Percentiles rank a stretch among this genome's conserved stretches.
phyloP scores from a whole-genome alignment of 371 early-diverging fungal species.

The Apophysomyces elegans region DNA sequence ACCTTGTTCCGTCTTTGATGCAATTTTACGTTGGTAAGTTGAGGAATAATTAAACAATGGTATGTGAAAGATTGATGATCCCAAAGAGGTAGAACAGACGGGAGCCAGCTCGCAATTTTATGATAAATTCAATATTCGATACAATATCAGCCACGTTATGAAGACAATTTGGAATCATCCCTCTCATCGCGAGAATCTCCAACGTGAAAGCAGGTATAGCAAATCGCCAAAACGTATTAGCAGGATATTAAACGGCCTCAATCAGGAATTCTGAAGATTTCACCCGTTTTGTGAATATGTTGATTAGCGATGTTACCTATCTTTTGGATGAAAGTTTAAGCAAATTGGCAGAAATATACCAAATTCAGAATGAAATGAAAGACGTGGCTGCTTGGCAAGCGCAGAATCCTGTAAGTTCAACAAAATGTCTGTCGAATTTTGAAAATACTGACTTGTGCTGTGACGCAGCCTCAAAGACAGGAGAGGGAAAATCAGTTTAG shows the following conservation, averaged over 20 bases:
- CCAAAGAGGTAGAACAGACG: constrained; percentile 89
- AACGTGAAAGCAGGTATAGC: constrained; percentile 63
- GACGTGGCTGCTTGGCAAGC: constrained; percentile 59
- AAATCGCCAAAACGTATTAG: not conserved
- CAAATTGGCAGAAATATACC: constrained; percentile 85
- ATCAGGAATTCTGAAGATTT: constrained; percentile 70
- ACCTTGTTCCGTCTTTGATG: constrained; percentile 83
- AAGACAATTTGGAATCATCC: constrained; percentile 85
- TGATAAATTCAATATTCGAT: constrained; percentile 97
- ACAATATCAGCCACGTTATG: constrained; percentile 94
- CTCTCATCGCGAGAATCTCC: constrained; percentile 60
- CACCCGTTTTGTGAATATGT: constrained; percentile 89
- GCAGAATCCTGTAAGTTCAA: constrained; percentile 49
- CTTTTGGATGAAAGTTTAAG: constrained; percentile 91
- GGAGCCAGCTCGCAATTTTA: constrained; percentile 94
- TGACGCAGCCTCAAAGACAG: constrained; percentile 57
- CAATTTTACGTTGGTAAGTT: constrained; percentile 83
- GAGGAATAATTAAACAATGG: constrained; percentile 3
- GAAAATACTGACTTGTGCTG: not conserved
- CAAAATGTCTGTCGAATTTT: not conserved
- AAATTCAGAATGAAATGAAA: constrained; percentile 80
- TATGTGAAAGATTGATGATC: not conserved
- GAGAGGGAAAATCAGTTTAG: constrained; percentile 69
- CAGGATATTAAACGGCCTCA: not conserved
- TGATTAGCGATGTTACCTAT: constrained; percentile 97